Conservation (phyloP, 108 stramenopile genomes). For the Skeletonema potamos region DNA sequence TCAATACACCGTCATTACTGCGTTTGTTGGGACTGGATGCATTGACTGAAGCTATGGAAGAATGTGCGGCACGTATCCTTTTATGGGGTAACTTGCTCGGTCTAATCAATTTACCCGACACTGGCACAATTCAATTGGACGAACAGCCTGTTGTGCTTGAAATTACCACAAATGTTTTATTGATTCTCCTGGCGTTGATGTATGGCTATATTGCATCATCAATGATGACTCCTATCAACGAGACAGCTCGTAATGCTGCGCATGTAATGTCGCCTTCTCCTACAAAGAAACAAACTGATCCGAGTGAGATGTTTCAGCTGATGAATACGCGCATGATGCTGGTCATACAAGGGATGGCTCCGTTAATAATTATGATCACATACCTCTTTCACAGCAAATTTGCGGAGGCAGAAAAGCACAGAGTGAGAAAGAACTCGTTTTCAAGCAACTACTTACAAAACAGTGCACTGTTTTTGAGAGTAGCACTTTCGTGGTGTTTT, state of each 20-base stretch:
- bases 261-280: slow-evolving; percentile 24
- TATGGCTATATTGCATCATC: slow-evolving; percentile 28
- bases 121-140: neutral
- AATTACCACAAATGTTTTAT: slow-evolving; percentile 13
- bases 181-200: slow-evolving; percentile 9
- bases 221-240: slow-evolving; percentile 28
- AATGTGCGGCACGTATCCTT: slow-evolving; percentile 29
- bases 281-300: slow-evolving; percentile 24
- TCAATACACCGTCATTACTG: slow-evolving; percentile 39
- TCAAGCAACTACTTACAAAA: slow-evolving; percentile 36
- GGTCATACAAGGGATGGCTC: slow-evolving; percentile 31
- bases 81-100: slow-evolving; percentile 32
- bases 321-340: slow-evolving; percentile 37
- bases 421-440: slow-evolving; percentile 15
- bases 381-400: slow-evolving; percentile 24
- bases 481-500: slow-evolving; percentile 33
- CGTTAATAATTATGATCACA: slow-evolving; percentile 30
- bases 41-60: slow-evolving; percentile 25
- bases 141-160: slow-evolving; percentile 1
- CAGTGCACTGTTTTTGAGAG: slow-evolving; percentile 30
- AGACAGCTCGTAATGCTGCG: slow-evolving; percentile 41
- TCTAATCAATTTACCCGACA: neutral
- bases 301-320: slow-evolving; percentile 31
- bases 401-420: slow-evolving; percentile 8
- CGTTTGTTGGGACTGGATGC: slow-evolving; percentile 29